phyloP scores from a whole-genome alignment of 164 flowering plant genomes.

The Sextonia rubra region DNA sequence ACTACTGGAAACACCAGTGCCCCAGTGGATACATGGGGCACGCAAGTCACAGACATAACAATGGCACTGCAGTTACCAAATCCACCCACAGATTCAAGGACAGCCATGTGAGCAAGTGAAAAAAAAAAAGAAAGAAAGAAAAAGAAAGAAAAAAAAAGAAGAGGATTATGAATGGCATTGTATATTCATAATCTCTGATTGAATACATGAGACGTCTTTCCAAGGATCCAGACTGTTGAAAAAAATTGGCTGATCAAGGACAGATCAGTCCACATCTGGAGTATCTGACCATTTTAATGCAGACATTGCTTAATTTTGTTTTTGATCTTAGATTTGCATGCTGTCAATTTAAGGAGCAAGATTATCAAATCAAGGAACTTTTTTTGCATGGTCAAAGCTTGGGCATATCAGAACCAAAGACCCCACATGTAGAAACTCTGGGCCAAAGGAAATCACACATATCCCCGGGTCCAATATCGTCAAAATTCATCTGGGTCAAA shows the following conservation, averaged over 20 bases:
- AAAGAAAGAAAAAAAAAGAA: too few species aligned
- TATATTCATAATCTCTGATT: not conserved
- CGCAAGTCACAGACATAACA: constrained; percentile 83
- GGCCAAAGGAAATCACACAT: not conserved
- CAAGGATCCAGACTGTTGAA: not conserved
- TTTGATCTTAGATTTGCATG: not conserved
- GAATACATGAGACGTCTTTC: not conserved
- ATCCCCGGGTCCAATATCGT: not conserved
- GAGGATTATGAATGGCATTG: not conserved
- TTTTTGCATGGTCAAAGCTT: not conserved
- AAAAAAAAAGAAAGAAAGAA: too few species aligned
- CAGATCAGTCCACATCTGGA: not conserved
- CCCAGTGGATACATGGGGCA: constrained; percentile 82
- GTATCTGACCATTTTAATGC: not conserved
- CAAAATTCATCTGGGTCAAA: too few species aligned
- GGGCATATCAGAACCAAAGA: not conserved
- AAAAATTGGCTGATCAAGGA: not conserved
- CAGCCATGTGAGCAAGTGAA: not conserved
- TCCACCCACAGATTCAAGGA: not conserved
- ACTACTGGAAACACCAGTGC: constrained; percentile 34
- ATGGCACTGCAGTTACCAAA: constrained; percentile 67
- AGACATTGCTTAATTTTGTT: not conserved
- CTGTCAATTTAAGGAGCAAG: not conserved
- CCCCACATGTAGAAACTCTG: not conserved
- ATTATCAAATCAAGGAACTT: not conserved